Evolutionary conservation across 1,139 yeast genomes (phyloP).

Genomic region (Blastobotrys malaysiensis): DNA sequence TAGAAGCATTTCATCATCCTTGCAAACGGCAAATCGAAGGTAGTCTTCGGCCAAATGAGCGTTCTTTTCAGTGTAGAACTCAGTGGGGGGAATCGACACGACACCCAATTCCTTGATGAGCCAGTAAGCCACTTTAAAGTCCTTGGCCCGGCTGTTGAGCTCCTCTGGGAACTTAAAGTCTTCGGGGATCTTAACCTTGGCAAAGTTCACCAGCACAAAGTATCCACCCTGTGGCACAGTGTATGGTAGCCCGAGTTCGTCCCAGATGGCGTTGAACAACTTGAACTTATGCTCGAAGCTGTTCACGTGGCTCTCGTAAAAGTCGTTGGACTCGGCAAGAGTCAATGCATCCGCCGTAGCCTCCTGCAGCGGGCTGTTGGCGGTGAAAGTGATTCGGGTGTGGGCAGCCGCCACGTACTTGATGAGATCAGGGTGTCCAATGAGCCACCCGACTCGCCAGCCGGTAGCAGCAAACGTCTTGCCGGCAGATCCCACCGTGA

Average conservation of each 20-base stretch:
- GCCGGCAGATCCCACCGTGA: conserved; percentile 96
- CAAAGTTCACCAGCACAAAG: conserved; percentile 80
- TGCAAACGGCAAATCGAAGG: conserved; percentile 92
- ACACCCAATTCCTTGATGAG: conserved; percentile 87
- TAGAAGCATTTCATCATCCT: conserved; percentile 71
- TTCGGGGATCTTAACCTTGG: conserved; percentile 70
- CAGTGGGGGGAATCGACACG: conserved; percentile 95
- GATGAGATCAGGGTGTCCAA: conserved; percentile 78
- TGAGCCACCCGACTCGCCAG: conserved; percentile 96
- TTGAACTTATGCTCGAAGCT: conserved; percentile 66
- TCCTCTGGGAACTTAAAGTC: conserved; percentile 69
- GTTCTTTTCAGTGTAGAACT: conserved; percentile 67
- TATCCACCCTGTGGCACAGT: conserved; percentile 91
- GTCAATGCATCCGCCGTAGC: conserved; percentile 77
- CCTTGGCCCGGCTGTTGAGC: conserved; percentile 63
- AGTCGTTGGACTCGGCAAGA: conserved; percentile 54
- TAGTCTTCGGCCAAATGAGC: conserved; percentile 77
- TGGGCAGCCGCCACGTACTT: conserved; percentile 85
- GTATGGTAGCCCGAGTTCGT: conserved; percentile 81
- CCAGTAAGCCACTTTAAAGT: conserved; percentile 89
- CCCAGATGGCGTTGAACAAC: conserved; percentile 70
- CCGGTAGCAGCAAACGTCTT: conserved; percentile 97
- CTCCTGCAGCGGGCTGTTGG: conserved; percentile 92
- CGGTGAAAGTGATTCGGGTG: conserved; percentile 83
- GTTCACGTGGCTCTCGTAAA: conserved; percentile 63